Evolutionary conservation across 2,329 filamentous ascomycete genomes (phyloP).

Genomic region (Penicillium sp.): DNA sequence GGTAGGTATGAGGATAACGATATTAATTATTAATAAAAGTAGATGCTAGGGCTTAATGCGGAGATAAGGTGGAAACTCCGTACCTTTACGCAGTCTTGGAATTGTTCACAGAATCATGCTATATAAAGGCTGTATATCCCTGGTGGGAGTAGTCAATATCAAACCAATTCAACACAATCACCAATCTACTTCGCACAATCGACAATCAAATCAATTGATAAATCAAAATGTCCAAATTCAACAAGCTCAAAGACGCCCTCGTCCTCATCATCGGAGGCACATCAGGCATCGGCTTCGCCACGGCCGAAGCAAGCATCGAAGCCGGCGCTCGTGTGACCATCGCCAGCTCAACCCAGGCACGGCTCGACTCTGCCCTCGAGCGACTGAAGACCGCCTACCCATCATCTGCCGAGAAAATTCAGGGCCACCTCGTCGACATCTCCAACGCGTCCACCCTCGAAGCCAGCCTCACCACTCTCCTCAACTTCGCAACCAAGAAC

Average conservation of each 20-base stretch:
- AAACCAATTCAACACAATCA: no score
- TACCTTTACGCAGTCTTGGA: no score
- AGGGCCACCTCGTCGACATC: slow-evolving; percentile 48
- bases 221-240: slow-evolving; percentile 11
- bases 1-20: no score
- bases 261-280: slow-evolving; percentile 53
- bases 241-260: slow-evolving; percentile 44
- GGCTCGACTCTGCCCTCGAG: slow-evolving; percentile 38
- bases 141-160: no score
- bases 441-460: slow-evolving; percentile 31
- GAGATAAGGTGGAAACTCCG: no score
- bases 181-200: no score
- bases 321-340: slow-evolving; percentile 47
- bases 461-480: slow-evolving; percentile 2
- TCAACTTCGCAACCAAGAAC: slow-evolving; percentile 1
- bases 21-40: no score
- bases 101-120: no score
- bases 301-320: slow-evolving; percentile 50
- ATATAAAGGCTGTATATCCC: no score
- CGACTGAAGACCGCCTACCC: slow-evolving; percentile 44
- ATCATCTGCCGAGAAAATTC: slow-evolving; percentile 30
- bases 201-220: no score
- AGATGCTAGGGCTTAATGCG: no score
- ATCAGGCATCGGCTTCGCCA: slow-evolving; percentile 50
- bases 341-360: slow-evolving; percentile 41